Conservation (phyloP, 257 asterid species). For the Eustoma russellianum region DNA sequence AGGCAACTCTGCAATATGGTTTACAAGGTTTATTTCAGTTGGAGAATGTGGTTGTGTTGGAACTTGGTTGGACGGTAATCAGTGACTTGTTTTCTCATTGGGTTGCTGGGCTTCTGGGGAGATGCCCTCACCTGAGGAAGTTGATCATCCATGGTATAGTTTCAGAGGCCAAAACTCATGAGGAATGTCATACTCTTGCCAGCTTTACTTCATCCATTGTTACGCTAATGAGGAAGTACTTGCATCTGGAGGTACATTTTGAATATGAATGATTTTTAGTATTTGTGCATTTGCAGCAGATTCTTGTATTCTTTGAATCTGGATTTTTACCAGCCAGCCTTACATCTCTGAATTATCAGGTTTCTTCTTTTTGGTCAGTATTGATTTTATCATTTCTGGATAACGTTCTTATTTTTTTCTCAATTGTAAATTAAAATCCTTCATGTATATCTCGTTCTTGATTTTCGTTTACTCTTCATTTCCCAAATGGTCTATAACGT, state of each 20-base stretch:
- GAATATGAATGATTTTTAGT: slow-evolving; percentile 46
- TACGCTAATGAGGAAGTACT: slow-evolving; percentile 62
- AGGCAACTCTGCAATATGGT: slow-evolving; percentile 60
- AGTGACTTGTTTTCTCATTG: slow-evolving; percentile 60
- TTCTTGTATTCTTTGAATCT: neutral
- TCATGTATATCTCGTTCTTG: slow-evolving; percentile 8
- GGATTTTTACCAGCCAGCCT: slow-evolving; percentile 7
- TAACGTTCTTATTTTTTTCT: slow-evolving; percentile 4
- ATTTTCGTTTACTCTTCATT: neutral
- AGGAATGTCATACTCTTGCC: slow-evolving; percentile 72
- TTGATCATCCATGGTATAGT: slow-evolving; percentile 75
- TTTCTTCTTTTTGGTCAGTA: slow-evolving; percentile 6
- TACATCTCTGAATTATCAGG: slow-evolving; percentile 7
- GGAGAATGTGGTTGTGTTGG: slow-evolving; percentile 68
- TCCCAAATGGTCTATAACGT: neutral
- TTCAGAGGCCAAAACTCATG: slow-evolving; percentile 81
- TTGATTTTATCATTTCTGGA: slow-evolving; percentile 6
- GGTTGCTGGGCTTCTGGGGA: slow-evolving; percentile 70
- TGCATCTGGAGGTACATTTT: slow-evolving; percentile 66
- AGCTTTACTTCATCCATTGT: slow-evolving; percentile 64
- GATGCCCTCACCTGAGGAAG: slow-evolving; percentile 64
- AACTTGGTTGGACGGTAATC: slow-evolving; percentile 86
- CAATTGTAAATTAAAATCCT: slow-evolving; percentile 10
- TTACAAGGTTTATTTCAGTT: slow-evolving; percentile 58
- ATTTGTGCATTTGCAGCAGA: neutral